Evolutionary conservation across 2,329 filamentous ascomycete species (phyloP).

Genomic region (Hymenoscyphus linearis): DNA sequence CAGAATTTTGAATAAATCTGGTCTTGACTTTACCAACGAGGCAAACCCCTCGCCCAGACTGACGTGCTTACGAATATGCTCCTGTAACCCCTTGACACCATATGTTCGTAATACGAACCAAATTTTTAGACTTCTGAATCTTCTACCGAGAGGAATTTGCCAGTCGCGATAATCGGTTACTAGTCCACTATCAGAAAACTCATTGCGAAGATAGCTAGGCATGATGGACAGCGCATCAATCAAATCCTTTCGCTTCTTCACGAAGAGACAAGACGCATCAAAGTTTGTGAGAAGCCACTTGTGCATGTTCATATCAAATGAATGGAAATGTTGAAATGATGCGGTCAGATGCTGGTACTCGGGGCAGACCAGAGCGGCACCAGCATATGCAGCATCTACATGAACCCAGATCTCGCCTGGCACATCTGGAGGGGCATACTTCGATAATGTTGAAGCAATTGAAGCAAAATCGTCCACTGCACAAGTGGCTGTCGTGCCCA

Average conservation of each 20-base stretch:
- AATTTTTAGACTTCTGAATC: slow-evolving; percentile 85
- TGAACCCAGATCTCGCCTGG: slow-evolving; percentile 74
- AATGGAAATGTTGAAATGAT: slow-evolving; percentile 66
- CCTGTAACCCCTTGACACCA: slow-evolving; percentile 69
- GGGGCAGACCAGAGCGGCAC: slow-evolving; percentile 74
- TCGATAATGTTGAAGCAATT: slow-evolving; percentile 30
- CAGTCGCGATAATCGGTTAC: slow-evolving; percentile 96
- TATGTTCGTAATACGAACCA: slow-evolving; percentile 91
- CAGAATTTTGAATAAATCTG: slow-evolving; percentile 71
- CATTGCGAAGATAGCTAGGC: slow-evolving; percentile 76
- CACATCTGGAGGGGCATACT: slow-evolving; percentile 35
- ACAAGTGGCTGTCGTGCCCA: slow-evolving; percentile 86
- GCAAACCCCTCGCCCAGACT: slow-evolving; percentile 66
- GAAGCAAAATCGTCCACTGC: slow-evolving; percentile 71
- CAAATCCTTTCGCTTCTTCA: slow-evolving; percentile 70
- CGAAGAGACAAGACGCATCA: slow-evolving; percentile 75
- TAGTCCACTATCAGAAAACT: slow-evolving; percentile 71
- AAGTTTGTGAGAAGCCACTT: slow-evolving; percentile 97
- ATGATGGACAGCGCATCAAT: slow-evolving; percentile 73
- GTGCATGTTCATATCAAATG: slow-evolving; percentile 93
- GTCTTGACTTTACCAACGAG: slow-evolving; percentile 48
- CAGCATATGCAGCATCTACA: slow-evolving; percentile 89
- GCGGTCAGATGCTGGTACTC: slow-evolving; percentile 68
- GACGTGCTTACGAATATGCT: slow-evolving; percentile 67
- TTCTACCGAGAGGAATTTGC: slow-evolving; percentile 87